Percentiles rank a stretch among this genome's conserved stretches.
Evolutionary conservation across 495 filamentous ascomycete genomes (phyloP).

Genomic region (Astrocystis sublimbata): DNA sequence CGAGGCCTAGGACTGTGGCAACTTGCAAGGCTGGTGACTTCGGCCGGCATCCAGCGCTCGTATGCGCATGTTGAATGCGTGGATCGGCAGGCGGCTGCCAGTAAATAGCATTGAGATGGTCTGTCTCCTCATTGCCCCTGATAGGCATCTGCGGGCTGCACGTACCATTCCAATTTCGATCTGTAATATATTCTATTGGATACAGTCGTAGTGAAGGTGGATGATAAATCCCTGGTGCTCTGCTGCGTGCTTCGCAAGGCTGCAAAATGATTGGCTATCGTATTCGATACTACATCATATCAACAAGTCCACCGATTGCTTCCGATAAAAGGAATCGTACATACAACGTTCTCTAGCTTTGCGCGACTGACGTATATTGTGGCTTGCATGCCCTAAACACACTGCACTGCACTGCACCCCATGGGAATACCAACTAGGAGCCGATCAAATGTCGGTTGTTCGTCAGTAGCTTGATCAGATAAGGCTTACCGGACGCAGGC

Average conservation of each 20-base stretch:
- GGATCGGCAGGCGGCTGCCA: too few species aligned
- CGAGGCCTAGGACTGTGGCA: too few species aligned
- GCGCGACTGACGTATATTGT: background rate
- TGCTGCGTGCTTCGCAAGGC: background rate
- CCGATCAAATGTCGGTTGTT: background rate
- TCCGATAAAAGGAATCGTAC: background rate
- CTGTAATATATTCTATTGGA: background rate
- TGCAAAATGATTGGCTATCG: background rate
- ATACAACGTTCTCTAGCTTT: background rate
- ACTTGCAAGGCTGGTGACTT: too few species aligned
- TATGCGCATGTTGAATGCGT: too few species aligned
- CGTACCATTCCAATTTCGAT: slow-evolving; percentile 2
- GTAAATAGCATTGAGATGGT: background rate
- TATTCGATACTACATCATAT: background rate
- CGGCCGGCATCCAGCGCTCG: too few species aligned
- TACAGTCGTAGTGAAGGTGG: background rate
- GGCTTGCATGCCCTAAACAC: background rate
- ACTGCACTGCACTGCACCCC: background rate
- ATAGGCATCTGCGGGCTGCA: slow-evolving; percentile 3
- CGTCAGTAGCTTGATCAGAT: background rate
- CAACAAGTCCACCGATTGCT: background rate
- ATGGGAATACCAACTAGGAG: background rate
- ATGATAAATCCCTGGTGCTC: slow-evolving; percentile 1
- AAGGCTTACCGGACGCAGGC: too few species aligned
- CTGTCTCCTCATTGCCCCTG: background rate